phyloP scores from a whole-genome alignment of 1,284 basidiomycete genomes.

The Heliocybe sulcata region DNA sequence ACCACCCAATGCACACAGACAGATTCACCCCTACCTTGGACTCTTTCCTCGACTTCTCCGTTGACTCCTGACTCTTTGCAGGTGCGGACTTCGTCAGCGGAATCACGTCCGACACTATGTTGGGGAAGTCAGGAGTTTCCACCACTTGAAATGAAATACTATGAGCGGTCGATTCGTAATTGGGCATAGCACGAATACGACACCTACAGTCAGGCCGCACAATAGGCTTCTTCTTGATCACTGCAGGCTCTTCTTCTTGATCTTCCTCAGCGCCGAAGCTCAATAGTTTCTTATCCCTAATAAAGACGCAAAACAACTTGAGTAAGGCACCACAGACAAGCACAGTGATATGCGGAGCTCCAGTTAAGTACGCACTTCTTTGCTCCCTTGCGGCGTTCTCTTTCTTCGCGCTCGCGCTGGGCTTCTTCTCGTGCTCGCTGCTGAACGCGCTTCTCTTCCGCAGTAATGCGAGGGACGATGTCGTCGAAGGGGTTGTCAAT shows the following conservation, averaged over 20 bases:
- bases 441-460: slow-evolving; percentile 81
- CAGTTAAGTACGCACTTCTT: slow-evolving; percentile 71
- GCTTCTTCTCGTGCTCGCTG: slow-evolving; percentile 71
- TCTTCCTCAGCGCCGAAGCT: slow-evolving; percentile 82
- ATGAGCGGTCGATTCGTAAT: too few species aligned
- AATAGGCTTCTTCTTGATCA: slow-evolving; percentile 73
- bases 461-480: slow-evolving; percentile 94
- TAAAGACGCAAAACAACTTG: slow-evolving; percentile 1
- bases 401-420: slow-evolving; percentile 73
- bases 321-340: slow-evolving; percentile 3
- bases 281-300: slow-evolving; percentile 79
- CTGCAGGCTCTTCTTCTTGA: slow-evolving; percentile 39
- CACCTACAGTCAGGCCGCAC: slow-evolving; percentile 72
- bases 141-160: slow-evolving; percentile 35
- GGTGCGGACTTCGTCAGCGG: slow-evolving; percentile 13
- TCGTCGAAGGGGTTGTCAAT: slow-evolving; percentile 93
- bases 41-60: slow-evolving; percentile 10
- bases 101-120: slow-evolving; percentile 17
- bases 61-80: slow-evolving; percentile 13
- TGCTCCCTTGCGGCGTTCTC: slow-evolving; percentile 62
- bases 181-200: not conserved
- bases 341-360: too few species aligned
- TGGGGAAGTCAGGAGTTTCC: slow-evolving; percentile 28
- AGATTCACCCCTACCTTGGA: slow-evolving; percentile 3
- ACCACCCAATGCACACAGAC: not conserved